Evolutionary conservation across 2,329 filamentous ascomycete species (phyloP).

Genomic region (Colletotrichum destructivum): DNA sequence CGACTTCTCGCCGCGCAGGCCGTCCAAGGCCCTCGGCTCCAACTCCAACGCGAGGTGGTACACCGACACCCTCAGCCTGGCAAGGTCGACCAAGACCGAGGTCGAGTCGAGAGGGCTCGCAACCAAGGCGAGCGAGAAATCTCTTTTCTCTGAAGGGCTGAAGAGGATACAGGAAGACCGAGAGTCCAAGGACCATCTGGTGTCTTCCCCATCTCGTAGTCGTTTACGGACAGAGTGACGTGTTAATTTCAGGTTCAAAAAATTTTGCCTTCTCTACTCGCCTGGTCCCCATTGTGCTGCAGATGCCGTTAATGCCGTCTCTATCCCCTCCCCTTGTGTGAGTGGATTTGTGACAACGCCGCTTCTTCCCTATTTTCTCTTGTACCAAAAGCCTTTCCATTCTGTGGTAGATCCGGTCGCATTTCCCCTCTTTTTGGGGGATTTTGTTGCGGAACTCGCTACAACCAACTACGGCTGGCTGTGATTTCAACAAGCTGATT

Average conservation of each 20-base stretch:
- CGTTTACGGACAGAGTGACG: background rate
- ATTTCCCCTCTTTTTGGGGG: no score
- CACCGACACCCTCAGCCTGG: background rate
- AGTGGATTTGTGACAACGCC: no score
- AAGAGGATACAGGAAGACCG: constrained; percentile 18
- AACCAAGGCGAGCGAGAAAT: constrained; percentile 2
- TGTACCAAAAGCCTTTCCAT: no score
- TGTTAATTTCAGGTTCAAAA: background rate
- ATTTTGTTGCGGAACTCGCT: no score
- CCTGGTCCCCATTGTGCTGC: no score
- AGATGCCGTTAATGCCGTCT: background rate
- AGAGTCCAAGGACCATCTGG: constrained; percentile 23
- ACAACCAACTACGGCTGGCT: no score
- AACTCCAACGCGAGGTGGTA: constrained; percentile 6
- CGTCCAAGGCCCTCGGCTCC: background rate
- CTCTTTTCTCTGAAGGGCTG: constrained; percentile 16
- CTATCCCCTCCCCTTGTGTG: no score
- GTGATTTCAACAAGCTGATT: no score
- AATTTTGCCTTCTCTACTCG: background rate
- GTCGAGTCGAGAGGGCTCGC: background rate
- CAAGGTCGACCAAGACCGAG: constrained; percentile 10
- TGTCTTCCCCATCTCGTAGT: background rate
- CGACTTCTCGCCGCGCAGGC: constrained; percentile 14
- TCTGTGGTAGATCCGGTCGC: no score
- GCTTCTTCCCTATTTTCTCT: no score